These are phyloP conservation scores for Populus trichocarpa DNA, from an alignment of 441 rosid genomes.

Conservation along the genomic window DNA sequence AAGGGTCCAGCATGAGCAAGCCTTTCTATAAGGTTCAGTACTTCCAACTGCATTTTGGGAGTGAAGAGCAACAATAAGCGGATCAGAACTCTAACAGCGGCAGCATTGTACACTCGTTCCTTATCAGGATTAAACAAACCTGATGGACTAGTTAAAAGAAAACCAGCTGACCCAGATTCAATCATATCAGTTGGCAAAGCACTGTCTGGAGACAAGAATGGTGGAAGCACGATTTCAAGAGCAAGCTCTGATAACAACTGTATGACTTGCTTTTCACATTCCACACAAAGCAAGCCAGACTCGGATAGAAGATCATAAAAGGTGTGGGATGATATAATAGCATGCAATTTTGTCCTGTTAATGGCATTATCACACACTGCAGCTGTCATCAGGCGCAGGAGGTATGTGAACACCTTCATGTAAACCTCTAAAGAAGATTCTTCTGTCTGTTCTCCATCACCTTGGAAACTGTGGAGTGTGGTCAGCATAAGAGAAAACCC, in stretches of 20 bases:
- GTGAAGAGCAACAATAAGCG: slow-evolving; percentile 91
- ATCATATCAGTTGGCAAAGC: slow-evolving; percentile 36
- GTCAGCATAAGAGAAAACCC: slow-evolving; percentile 99
- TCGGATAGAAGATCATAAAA: slow-evolving; percentile 93
- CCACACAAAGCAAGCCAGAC: slow-evolving; percentile 95
- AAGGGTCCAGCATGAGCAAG: slow-evolving; percentile 93
- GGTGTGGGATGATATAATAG: slow-evolving; percentile 79
- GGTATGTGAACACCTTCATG: slow-evolving; percentile 79
- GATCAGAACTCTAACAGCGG: slow-evolving; percentile 84
- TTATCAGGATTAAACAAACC: slow-evolving; percentile 74
- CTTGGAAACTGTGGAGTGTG: slow-evolving; percentile 88
- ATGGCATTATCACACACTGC: slow-evolving; percentile 76
- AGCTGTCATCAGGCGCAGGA: slow-evolving; percentile 90
- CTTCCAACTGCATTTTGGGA: slow-evolving; percentile 92
- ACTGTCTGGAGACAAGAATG: slow-evolving; percentile 67
- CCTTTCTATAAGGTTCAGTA: slow-evolving; percentile 74
- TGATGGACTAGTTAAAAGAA: slow-evolving; percentile 56
- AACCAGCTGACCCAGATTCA: slow-evolving; percentile 49
- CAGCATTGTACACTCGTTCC: slow-evolving; percentile 90
- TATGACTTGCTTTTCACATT: slow-evolving; percentile 94
- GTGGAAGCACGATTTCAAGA: slow-evolving; percentile 93
- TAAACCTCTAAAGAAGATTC: slow-evolving; percentile 53
- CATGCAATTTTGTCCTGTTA: slow-evolving; percentile 88
- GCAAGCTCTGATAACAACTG: slow-evolving; percentile 93
- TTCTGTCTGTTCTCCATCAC: slow-evolving; percentile 53